Conservation (phyloP, 2,329 filamentous ascomycete genomes). For the Zelopaecilomyces penicillatus region DNA sequence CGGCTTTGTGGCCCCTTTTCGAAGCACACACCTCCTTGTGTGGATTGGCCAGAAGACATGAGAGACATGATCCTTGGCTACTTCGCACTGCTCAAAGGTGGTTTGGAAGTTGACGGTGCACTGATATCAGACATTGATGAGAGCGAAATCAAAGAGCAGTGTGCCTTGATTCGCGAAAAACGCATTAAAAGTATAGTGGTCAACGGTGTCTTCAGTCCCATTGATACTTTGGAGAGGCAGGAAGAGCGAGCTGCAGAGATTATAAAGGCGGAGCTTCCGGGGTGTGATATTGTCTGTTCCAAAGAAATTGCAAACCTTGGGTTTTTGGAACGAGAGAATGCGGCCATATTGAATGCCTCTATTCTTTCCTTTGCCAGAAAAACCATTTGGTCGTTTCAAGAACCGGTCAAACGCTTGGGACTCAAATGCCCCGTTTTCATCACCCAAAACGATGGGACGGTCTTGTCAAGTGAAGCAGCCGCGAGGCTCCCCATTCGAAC, state of each 20-base stretch:
- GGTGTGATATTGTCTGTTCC: conserved; percentile 39
- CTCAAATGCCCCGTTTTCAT: conserved; percentile 49
- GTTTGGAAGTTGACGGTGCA: conserved; percentile 42
- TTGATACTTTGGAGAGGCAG: conserved; percentile 39
- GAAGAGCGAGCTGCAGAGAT: conserved; percentile 39
- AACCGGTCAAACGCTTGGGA: conserved; percentile 40
- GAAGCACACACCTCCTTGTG: conserved; percentile 40
- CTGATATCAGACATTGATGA: conserved; percentile 38
- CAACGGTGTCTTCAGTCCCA: conserved; percentile 44
- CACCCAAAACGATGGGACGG: conserved; percentile 56
- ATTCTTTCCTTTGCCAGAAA: conserved; percentile 49
- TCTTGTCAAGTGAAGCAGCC: conserved; percentile 45
- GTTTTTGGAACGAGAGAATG: conserved; percentile 56
- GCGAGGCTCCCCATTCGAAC: conserved; percentile 50
- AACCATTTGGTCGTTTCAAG: conserved; percentile 48
- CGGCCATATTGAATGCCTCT: conserved; percentile 55
- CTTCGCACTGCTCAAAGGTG: conserved; percentile 38
- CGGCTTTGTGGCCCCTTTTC: conserved; percentile 47
- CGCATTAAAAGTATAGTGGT: conserved; percentile 40
- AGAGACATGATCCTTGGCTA: conserved; percentile 38
- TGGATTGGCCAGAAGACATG: conserved; percentile 46
- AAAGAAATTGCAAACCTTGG: conserved; percentile 44
- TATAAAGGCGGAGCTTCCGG: conserved; percentile 30
- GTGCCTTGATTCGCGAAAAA: conserved; percentile 28
- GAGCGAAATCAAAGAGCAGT: conserved; percentile 30